These are phyloP conservation scores for Cucumis variabilis DNA, from an alignment of 331 rosid genomes.

Conservation along the genomic window DNA sequence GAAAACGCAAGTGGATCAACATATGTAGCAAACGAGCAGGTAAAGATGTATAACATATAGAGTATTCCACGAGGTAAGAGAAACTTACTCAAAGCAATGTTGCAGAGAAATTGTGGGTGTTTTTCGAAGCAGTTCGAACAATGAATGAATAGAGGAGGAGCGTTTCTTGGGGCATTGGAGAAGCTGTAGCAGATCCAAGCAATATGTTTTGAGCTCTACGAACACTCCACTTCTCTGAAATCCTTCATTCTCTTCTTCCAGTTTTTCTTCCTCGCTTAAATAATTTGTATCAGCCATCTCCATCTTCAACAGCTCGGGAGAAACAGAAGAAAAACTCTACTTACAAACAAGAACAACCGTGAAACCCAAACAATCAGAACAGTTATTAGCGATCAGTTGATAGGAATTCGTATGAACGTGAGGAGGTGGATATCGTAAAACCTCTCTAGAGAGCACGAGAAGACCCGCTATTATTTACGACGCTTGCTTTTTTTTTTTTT, in stretches of 20 bases:
- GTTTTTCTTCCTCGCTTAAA: not conserved
- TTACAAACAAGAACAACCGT: not conserved
- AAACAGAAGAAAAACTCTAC: not conserved
- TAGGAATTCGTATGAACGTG: not conserved
- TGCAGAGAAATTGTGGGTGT: constrained; percentile 61
- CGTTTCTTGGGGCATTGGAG: constrained; percentile 63
- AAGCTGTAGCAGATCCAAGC: constrained; percentile 77
- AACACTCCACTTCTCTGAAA: constrained; percentile 49
- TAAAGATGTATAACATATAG: not conserved
- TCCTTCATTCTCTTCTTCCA: constrained; percentile 34
- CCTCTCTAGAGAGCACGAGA: constrained; percentile 5
- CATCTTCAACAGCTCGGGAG: constrained; percentile 35
- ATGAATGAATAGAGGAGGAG: constrained; percentile 51
- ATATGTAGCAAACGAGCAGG: not conserved
- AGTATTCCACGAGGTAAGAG: not conserved
- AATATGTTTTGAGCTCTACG: constrained; percentile 56
- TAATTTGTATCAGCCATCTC: constrained; percentile 43
- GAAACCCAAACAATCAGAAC: not conserved
- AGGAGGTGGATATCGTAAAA: not conserved
- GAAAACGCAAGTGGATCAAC: not conserved
- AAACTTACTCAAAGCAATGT: constrained; percentile 78
- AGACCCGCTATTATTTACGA: not conserved
- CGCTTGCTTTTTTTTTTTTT: not conserved
- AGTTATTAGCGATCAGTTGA: not conserved
- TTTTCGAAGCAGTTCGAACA: constrained; percentile 62